These are phyloP conservation scores for Pachyrhizus erosus DNA, from an alignment of 306 rosid genomes.

Conservation along the genomic window DNA sequence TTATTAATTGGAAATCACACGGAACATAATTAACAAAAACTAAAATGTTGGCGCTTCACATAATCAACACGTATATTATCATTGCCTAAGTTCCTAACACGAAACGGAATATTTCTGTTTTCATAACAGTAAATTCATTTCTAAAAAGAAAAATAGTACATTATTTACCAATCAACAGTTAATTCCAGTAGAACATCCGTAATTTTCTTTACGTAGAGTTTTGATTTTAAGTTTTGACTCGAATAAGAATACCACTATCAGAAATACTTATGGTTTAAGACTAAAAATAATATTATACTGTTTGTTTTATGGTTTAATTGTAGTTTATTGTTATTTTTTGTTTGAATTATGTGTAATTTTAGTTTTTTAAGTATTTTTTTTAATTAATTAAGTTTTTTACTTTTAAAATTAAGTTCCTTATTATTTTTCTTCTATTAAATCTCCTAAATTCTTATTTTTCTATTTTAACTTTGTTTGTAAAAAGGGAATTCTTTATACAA, in stretches of 20 bases:
- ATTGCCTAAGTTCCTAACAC: neutral
- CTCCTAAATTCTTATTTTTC: neutral
- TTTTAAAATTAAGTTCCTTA: neutral
- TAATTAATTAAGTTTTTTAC: neutral
- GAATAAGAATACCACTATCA: neutral
- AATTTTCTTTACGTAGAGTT: neutral
- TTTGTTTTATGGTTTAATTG: neutral
- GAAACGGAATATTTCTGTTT: neutral
- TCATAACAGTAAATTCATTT: too few relatives aligned
- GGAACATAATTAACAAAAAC: neutral
- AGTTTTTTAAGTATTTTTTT: neutral
- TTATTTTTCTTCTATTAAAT: neutral
- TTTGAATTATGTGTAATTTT: neutral
- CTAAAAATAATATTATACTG: neutral
- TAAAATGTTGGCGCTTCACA: conserved; percentile 26
- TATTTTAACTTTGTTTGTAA: neutral
- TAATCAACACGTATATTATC: conserved; percentile 36
- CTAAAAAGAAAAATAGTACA: too few relatives aligned
- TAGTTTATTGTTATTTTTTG: neutral
- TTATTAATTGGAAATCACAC: neutral
- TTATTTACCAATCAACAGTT: neutral
- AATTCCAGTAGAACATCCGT: neutral
- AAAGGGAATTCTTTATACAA: neutral
- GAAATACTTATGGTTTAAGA: too few relatives aligned
- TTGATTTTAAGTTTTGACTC: neutral